Evolutionary conservation across 768 basidiomycete genomes (phyloP), one percentile per base, ranked within the genome.

Genomic region (Hygrocybe punicea): DNA sequence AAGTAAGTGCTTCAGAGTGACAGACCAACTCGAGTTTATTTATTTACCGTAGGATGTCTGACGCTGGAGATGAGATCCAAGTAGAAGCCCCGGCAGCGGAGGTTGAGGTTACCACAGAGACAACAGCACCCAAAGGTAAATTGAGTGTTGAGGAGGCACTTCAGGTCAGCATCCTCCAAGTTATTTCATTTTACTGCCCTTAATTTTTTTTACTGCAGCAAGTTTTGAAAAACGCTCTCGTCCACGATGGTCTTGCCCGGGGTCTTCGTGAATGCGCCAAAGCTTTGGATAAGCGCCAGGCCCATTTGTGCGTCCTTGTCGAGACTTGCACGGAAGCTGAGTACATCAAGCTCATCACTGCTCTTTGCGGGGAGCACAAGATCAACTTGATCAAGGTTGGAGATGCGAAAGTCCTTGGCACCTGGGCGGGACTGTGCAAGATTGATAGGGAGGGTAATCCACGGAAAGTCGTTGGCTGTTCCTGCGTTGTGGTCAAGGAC

Each of bases 261-360:
- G 96, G 96, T 76, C 89, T 99, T 63, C 92, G 95, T 63, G 96
- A 99, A 81, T 89, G 85, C 70, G 90, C 96, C 71, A 99, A 99
- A 82, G 92, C 96, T 59, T 83, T 99, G 64, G 96, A 99, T 84
- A 97, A 94, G 81, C 89, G 94, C 67, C 92, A 95, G 82, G 96
- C 95, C 56, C 96, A 98, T 76, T 82, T 98, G 48, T 98, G 96
- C 78, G 95, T 99, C 60, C 88, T 99, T 68, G 95, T 98, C 72
- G 96, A 99, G 85, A 93, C 93, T 56, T 97, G 94, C 83, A 94
- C 91, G 53, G 96, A 98, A 79, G 91, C 95, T 64, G 96, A 98
- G 78, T 98, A 99, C 84, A 91, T 97, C 85, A 98, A 98, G 82
- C 92, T 99, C 80, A 97, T 99, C 65, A 95, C 98, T 79, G 96